A percentile compares a stretch with the other conserved stretches of the same genome.
phyloP scores from a whole-genome alignment of 1,284 basidiomycete species.

The Ganoderma sinense region DNA sequence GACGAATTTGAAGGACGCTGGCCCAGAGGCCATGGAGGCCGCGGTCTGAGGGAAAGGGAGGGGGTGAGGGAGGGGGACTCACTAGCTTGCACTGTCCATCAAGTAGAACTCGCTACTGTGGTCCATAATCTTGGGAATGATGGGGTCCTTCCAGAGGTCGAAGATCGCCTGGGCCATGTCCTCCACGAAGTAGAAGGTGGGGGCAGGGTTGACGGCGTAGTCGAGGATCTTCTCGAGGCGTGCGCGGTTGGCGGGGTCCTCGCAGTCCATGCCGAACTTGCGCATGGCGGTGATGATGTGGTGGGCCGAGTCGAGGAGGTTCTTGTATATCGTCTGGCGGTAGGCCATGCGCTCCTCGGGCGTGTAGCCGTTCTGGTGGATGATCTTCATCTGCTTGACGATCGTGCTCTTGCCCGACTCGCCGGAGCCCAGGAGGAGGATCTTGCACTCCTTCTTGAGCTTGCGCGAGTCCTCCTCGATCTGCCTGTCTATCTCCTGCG shows the following conservation, averaged over 20 bases:
- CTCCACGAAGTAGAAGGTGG: constrained; percentile 57
- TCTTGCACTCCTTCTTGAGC: constrained; percentile 94
- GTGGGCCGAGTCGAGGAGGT: constrained; percentile 90
- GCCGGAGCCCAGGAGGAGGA: constrained; percentile 85
- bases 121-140: constrained; percentile 89
- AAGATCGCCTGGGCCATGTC: constrained; percentile 83
- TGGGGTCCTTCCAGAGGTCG: constrained; percentile 90
- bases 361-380: constrained; percentile 94
- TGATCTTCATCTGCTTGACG: constrained; percentile 99
- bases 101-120: constrained; percentile 91
- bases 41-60: neutral
- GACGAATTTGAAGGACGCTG: neutral
- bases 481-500: constrained; percentile 75
- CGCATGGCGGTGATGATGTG: constrained; percentile 90
- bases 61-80: constrained; percentile 49
- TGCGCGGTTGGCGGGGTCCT: constrained; percentile 74
- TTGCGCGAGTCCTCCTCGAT: constrained; percentile 76
- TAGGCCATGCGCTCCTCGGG: constrained; percentile 83
- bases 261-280: constrained; percentile 88
- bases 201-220: constrained; percentile 51
- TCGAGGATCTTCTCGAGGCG: constrained; percentile 69
- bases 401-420: constrained; percentile 96
- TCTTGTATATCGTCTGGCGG: constrained; percentile 85
- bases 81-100: constrained; percentile 97
- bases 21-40: constrained; percentile 8